Evolutionary conservation across 108 stramenopile genomes (phyloP), one percentile per base, ranked within the genome.

Genomic region (Hondaea fermentalgiana): DNA sequence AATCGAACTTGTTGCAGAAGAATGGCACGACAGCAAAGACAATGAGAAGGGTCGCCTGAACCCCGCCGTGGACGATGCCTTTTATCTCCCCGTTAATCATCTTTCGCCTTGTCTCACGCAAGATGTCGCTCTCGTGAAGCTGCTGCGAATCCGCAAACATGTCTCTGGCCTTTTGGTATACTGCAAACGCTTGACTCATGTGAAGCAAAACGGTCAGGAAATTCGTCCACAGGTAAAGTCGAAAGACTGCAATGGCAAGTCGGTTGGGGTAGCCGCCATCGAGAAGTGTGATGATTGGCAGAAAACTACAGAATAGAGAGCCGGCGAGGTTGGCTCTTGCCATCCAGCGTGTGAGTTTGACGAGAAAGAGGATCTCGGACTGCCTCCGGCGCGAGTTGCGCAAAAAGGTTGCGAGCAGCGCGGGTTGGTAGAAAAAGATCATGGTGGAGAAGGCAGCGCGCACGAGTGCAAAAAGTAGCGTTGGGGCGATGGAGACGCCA

Each of bases 1-100:
- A 83, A 23, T 83, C 76, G 51, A 45, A 45, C 51, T 83, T 83
- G 76, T 83, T 83, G 76, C 19, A 83, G 49, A 83, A 83, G 23
- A 83, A 83, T 6, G 76, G 76, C 19, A 28, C 51, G 19, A 53
- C 51, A 8, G 76, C 76, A 23, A 83, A 83, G 12, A 28, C 51
- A 35, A 53, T 6, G 51, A 45, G 49, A 17, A 83, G n/a, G 16
- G 49, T 53, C 12, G 19, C 6, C 51, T 83, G 76, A 12, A 83
- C 17, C 2, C 8, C 6, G 17, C 76, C 45, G n/a, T 83, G 76
- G 45, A 83, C 12, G 28, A 83, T 23, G 51, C 49, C 45, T 12
- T 53, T 53, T 2, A 23, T 47, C n/a, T 53, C 49, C 6, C 45
- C 76, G 12, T 83, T 47, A 6, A 83, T 6, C 49, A 83, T 47